A percentile compares a stretch with the other conserved stretches of the same genome.
Evolutionary conservation across 75 land plant species (phyloP).

Genomic region (Pseudotsuga menziesii): DNA sequence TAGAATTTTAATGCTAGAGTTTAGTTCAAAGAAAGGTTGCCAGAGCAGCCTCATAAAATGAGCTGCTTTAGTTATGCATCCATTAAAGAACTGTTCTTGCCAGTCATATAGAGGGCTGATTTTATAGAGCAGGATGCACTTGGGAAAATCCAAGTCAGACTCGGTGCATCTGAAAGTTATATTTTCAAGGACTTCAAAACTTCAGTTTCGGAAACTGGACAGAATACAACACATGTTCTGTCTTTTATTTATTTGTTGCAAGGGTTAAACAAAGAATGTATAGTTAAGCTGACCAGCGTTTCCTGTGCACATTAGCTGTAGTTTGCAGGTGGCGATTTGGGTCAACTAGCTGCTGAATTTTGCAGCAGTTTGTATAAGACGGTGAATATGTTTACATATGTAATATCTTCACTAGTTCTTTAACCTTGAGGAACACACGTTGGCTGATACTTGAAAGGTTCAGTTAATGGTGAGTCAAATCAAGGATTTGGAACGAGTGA

Average conservation of each 20-base stretch:
- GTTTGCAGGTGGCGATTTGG: background rate
- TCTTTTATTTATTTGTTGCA: background rate
- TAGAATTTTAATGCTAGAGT: background rate
- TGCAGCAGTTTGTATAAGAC: background rate
- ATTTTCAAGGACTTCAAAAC: background rate
- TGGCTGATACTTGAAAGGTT: background rate
- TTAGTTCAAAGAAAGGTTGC: background rate
- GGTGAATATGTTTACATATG: background rate
- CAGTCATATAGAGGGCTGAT: slow-evolving; percentile 6
- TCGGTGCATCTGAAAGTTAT: background rate
- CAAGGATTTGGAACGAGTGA: too few relatives aligned
- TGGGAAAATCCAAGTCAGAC: background rate
- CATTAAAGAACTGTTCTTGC: background rate
- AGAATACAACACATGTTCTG: slow-evolving; percentile 3
- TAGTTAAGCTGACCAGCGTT: background rate
- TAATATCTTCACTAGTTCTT: background rate
- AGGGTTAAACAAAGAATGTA: background rate
- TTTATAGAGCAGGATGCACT: background rate
- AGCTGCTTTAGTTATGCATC: background rate
- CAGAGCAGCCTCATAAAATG: slow-evolving; percentile 7
- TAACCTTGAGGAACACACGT: too few relatives aligned
- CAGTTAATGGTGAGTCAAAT: background rate
- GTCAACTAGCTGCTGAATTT: too few relatives aligned
- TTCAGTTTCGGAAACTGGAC: background rate
- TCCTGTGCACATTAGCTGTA: background rate